phyloP scores from a whole-genome alignment of 371 early-diverging fungal genomes.

The Mucor saturninus region DNA sequence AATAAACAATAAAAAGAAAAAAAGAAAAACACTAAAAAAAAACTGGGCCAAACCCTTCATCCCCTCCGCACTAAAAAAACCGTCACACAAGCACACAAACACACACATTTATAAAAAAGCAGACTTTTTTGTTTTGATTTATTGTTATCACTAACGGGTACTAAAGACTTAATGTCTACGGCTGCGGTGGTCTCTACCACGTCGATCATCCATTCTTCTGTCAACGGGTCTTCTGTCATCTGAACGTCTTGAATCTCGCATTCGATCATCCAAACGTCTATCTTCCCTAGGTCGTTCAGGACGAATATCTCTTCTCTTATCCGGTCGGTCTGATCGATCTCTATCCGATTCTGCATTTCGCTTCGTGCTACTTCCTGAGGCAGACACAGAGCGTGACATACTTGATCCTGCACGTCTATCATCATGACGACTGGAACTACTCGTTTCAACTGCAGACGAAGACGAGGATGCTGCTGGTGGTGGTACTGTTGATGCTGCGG shows the following conservation, averaged over 20 bases:
- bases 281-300: slow-evolving; percentile 11
- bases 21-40: not conserved
- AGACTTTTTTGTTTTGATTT: too few species aligned
- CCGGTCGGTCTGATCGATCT: slow-evolving; percentile 15
- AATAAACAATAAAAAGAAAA: not conserved
- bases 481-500: too few species aligned
- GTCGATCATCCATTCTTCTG: slow-evolving; percentile 27
- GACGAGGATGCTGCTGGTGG: too few species aligned
- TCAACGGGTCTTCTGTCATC: slow-evolving; percentile 26
- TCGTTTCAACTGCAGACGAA: not conserved
- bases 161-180: slow-evolving; percentile 20
- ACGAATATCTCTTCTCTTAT: slow-evolving; percentile 13
- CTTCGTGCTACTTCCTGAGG: not conserved
- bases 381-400: not conserved
- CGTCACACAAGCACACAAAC: slow-evolving; percentile 4
- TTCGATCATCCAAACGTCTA: slow-evolving; percentile 14
- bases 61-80: not conserved
- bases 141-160: too few species aligned
- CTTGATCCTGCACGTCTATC: not conserved
- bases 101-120: too few species aligned
- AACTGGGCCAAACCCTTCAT: too few species aligned
- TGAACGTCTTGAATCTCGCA: slow-evolving; percentile 32
- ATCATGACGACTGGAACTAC: not conserved
- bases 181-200: slow-evolving; percentile 27
- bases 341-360: not conserved